phyloP scores from a whole-genome alignment of 169 alveolate genomes.

The Cardiosporidium cionae region DNA sequence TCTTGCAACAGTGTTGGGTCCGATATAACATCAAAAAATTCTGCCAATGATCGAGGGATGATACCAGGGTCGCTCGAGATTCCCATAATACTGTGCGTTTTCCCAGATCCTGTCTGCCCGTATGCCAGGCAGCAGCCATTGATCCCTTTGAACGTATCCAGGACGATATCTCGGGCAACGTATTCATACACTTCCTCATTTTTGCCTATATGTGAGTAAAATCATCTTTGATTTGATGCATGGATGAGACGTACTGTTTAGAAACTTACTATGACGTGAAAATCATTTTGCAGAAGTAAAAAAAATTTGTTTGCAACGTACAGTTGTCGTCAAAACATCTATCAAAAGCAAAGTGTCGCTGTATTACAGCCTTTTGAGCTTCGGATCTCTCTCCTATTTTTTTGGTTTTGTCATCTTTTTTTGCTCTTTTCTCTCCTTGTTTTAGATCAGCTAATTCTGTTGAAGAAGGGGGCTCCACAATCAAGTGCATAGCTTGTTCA shows the following conservation, averaged over 20 bases:
- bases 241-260: too few species aligned
- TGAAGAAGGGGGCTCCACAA: constrained; percentile 55
- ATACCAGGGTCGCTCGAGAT: constrained; percentile 63
- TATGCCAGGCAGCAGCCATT: constrained; percentile 61
- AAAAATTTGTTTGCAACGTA: too few species aligned
- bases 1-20: constrained; percentile 51
- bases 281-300: too few species aligned
- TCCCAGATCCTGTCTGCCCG: constrained; percentile 62
- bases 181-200: constrained; percentile 53
- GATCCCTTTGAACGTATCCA: constrained; percentile 57
- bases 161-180: constrained; percentile 53
- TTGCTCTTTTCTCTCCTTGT: constrained; percentile 34
- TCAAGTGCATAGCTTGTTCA: constrained; percentile 41
- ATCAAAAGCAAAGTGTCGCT: constrained; percentile 51
- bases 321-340: constrained; percentile 57
- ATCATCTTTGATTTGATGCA: not conserved
- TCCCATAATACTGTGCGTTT: constrained; percentile 61
- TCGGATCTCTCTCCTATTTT: constrained; percentile 49
- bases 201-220: constrained; percentile 25
- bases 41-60: constrained; percentile 60
- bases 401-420: constrained; percentile 17
- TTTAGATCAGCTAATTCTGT: constrained; percentile 49
- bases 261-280: too few species aligned
- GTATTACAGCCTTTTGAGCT: constrained; percentile 54
- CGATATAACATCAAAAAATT: constrained; percentile 55